Evolutionary conservation across 1,139 yeast species (phyloP).

Genomic region (Magnusiomyces tetraspermus): DNA sequence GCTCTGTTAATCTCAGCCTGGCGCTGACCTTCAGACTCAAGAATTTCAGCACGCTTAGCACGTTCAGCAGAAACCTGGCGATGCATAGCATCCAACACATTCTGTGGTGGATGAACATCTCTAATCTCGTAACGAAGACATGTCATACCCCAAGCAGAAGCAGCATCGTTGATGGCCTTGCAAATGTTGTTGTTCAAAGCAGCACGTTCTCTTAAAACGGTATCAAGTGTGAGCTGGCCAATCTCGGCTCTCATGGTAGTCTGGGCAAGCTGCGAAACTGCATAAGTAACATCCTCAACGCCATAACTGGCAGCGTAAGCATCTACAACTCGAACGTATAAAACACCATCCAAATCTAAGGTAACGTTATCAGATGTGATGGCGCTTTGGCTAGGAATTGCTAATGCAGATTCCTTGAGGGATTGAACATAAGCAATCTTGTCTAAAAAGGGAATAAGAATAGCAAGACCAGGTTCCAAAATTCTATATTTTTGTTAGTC

Average conservation of each 20-base stretch:
- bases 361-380: constrained; percentile 83
- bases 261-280: constrained; percentile 77
- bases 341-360: constrained; percentile 73
- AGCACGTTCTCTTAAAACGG: constrained; percentile 69
- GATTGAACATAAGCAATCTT: constrained; percentile 73
- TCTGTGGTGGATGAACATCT: constrained; percentile 80
- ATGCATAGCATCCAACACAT: constrained; percentile 87
- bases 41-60: constrained; percentile 75
- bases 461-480: constrained; percentile 68
- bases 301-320: constrained; percentile 84
- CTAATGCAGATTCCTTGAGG: constrained; percentile 72
- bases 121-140: constrained; percentile 80
- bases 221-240: constrained; percentile 71
- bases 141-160: constrained; percentile 76
- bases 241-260: constrained; percentile 88
- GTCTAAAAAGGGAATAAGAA: constrained; percentile 64
- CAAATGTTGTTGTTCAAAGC: constrained; percentile 64
- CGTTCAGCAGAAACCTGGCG: constrained; percentile 82
- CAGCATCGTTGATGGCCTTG: constrained; percentile 73
- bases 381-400: constrained; percentile 75
- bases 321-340: constrained; percentile 67
- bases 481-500: constrained; percentile 31
- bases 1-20: constrained; percentile 73
- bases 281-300: constrained; percentile 80
- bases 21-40: constrained; percentile 78